These are phyloP conservation scores for Onygena corvina DNA, from an alignment of 2,329 filamentous ascomycete genomes.

Conservation along the genomic window DNA sequence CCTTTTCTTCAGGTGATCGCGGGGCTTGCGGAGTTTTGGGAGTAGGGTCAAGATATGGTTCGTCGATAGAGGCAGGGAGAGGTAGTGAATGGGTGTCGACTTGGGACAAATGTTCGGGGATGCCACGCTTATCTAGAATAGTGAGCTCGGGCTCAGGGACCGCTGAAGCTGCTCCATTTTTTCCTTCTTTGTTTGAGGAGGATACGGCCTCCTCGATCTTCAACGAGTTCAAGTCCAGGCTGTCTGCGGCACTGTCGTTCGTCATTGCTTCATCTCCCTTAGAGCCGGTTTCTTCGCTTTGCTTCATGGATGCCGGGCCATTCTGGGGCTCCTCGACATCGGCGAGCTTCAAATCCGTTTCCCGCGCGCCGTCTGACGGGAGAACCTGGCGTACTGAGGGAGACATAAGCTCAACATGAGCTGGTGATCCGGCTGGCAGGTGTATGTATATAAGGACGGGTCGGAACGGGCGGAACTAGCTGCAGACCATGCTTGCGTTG, in stretches of 20 bases:
- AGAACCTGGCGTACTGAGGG: slow-evolving; percentile 6
- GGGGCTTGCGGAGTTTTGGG: slow-evolving; percentile 36
- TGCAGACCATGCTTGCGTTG: background rate
- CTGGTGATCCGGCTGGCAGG: background rate
- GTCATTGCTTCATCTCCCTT: background rate
- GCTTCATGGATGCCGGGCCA: background rate
- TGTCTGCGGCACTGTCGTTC: background rate
- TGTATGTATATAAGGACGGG: background rate
- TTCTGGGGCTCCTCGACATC: background rate
- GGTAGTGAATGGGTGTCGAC: slow-evolving; percentile 26
- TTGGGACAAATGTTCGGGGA: slow-evolving; percentile 4
- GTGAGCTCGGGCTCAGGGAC: slow-evolving; percentile 4
- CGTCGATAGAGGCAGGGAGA: slow-evolving; percentile 41
- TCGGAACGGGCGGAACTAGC: background rate
- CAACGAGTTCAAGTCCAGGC: background rate
- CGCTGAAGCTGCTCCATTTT: background rate
- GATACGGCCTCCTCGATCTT: background rate
- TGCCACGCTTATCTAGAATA: slow-evolving; percentile 7
- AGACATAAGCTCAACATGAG: slow-evolving; percentile 15
- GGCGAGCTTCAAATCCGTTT: background rate
- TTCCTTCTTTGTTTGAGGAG: background rate
- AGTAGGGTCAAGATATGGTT: slow-evolving; percentile 40
- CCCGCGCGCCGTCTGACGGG: slow-evolving; percentile 4
- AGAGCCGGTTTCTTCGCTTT: background rate
- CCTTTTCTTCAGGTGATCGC: slow-evolving; percentile 31